Evolutionary conservation across 441 rosid genomes (phyloP), one percentile per base, ranked within the genome.

Genomic region (Arabidopsis lyrata): DNA sequence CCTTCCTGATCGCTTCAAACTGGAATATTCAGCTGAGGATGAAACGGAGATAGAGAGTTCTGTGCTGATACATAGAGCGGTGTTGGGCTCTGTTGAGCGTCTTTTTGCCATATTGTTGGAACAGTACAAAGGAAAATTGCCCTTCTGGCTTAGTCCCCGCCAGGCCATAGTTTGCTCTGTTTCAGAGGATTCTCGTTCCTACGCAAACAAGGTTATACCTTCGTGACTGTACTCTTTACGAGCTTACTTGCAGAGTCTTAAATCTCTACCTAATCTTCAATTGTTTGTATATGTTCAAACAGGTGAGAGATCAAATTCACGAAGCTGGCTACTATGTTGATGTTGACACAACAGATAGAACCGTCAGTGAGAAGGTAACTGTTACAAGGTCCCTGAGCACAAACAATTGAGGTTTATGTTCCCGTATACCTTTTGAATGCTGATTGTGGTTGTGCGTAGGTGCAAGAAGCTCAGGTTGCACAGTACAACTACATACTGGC

Each of bases 61-160:
- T 79, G 99, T 95, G 49, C 88, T 93, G 97, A 85, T 95, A 73
- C 99, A 95, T 76, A 86, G 97, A 76, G 98, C 98, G 7, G 84
- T 93, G 80, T 83, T 95, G 42, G 98, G 99, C 22, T 95, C 99
- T 52, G 98, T 93, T 66, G 98, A 95, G 78, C 93, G 98, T 24
- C 93, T 95, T 97, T 80, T 95, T 80, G 95, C 97, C 42, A 85
- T 95, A 55, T 66, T 95, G 29, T 81, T 95, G 85, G 99, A 95
- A 82, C 99, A 93, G 74, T 90, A 87, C 87, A 95, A 95, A 82
- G 97, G 97, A 65, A 93, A 90, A 76, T 90, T 92, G 95, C 98
- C 97, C 48, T 89, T 92, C 69, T 92, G 98, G 98, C 92, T 92
- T 27, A 92, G 96, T 82, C 98, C 97, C 3, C 96, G 98, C 41